Evolutionary conservation across 1,284 basidiomycete species (phyloP).

Genomic region (Rhodotorula glutinis): DNA sequence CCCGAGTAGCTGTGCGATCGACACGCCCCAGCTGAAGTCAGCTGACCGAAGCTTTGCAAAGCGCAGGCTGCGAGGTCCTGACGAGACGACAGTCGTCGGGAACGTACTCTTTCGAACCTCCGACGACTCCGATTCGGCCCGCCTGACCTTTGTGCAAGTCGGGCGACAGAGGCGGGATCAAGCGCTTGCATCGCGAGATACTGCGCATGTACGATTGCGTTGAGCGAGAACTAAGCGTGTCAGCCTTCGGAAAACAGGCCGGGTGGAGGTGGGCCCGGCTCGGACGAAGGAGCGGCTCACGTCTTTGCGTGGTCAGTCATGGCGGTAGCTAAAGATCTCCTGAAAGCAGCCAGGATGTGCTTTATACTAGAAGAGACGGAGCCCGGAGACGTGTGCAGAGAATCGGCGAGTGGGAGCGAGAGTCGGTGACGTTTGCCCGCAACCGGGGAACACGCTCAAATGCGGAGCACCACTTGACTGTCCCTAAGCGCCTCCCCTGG

Average conservation of each 20-base stretch:
- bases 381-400: no score
- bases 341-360: no score
- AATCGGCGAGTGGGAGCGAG: background rate
- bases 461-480: background rate
- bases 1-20: conserved; percentile 67
- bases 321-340: no score
- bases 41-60: no score
- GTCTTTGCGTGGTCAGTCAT: background rate
- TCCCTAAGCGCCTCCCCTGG: background rate
- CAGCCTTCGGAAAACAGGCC: no score
- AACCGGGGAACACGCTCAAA: background rate
- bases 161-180: conserved; percentile 79
- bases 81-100: background rate
- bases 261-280: no score
- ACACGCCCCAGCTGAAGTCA: no score
- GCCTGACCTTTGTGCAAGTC: conserved; percentile 94
- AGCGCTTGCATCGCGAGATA: conserved; percentile 65
- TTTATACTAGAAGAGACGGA: background rate
- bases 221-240: no score
- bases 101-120: conserved; percentile 80
- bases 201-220: conserved; percentile 43
- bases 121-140: conserved; percentile 86
- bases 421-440: background rate
- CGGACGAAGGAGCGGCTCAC: no score
- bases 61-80: no score